Conservation (phyloP, 257 asterid species). For the Ophiorrhiza pumila region DNA sequence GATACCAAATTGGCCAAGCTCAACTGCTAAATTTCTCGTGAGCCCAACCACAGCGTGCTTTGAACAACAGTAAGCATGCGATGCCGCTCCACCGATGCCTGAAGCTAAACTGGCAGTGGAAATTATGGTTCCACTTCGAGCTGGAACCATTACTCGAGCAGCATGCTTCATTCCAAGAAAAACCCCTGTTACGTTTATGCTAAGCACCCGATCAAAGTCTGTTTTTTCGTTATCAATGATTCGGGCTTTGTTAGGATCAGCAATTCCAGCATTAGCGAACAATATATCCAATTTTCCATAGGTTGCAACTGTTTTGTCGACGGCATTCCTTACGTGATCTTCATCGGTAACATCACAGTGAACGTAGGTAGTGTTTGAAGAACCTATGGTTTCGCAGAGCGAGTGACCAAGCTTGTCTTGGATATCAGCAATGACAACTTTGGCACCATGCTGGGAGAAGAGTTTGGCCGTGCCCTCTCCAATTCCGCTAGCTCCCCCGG, state of each 20-base stretch:
- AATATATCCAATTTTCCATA: constrained; percentile 59
- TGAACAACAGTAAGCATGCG: constrained; percentile 50
- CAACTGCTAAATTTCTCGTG: constrained; percentile 42
- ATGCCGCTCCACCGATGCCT: constrained; percentile 28
- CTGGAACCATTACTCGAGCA: constrained; percentile 46
- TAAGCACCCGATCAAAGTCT: constrained; percentile 46
- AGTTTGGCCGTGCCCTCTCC: constrained; percentile 49
- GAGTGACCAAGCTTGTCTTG: constrained; percentile 45
- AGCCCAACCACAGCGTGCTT: constrained; percentile 61
- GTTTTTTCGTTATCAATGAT: constrained; percentile 21
- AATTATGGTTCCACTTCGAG: constrained; percentile 42
- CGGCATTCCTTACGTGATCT: constrained; percentile 36
- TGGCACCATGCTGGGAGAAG: constrained; percentile 55
- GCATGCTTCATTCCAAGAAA: constrained; percentile 59
- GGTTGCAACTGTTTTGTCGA: constrained; percentile 32
- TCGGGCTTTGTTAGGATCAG: constrained; percentile 21
- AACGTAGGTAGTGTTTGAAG: constrained; percentile 31
- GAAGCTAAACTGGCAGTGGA: constrained; percentile 42
- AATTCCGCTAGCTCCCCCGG: constrained; percentile 65
- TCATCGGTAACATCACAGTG: constrained; percentile 58
- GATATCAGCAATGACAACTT: constrained; percentile 50
- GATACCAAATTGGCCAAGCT: constrained; percentile 49
- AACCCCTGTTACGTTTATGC: constrained; percentile 42
- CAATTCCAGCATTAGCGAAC: constrained; percentile 55
- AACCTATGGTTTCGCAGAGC: constrained; percentile 26